Conservation (phyloP, 2,329 filamentous ascomycete genomes). For the Neofusicoccum cordaticola region DNA sequence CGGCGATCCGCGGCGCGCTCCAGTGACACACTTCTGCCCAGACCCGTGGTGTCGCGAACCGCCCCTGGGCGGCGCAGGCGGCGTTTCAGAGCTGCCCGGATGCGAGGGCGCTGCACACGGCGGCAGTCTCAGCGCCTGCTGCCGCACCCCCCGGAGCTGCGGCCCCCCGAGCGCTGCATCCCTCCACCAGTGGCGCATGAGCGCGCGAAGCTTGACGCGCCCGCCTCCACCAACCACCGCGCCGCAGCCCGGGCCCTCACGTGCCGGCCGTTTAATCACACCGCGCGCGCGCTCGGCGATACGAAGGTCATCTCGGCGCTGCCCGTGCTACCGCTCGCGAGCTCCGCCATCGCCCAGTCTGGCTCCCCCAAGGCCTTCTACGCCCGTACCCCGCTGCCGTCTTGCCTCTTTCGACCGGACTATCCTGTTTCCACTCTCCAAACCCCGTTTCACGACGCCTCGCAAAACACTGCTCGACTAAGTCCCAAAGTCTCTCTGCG, state of each 20-base stretch:
- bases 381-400: background rate
- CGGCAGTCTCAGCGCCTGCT: background rate
- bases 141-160: background rate
- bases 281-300: background rate
- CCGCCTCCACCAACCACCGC: background rate
- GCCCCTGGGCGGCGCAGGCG: background rate
- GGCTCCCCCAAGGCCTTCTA: too few species aligned
- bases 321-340: too few species aligned
- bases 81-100: background rate
- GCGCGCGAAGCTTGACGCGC: background rate
- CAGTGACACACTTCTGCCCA: background rate
- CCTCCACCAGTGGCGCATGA: background rate
- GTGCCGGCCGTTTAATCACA: background rate
- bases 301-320: background rate
- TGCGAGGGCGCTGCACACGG: background rate
- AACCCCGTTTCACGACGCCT: background rate
- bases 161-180: background rate
- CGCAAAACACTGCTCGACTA: background rate
- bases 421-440: background rate
- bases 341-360: background rate
- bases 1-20: conserved; percentile 5
- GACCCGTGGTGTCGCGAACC: conserved; percentile 1
- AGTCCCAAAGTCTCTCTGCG: background rate
- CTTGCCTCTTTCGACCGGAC: background rate
- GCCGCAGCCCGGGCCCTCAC: too few species aligned